These are phyloP conservation scores for Fusarium albidum DNA, from an alignment of 2,329 filamentous ascomycete genomes.

Conservation along the genomic window DNA sequence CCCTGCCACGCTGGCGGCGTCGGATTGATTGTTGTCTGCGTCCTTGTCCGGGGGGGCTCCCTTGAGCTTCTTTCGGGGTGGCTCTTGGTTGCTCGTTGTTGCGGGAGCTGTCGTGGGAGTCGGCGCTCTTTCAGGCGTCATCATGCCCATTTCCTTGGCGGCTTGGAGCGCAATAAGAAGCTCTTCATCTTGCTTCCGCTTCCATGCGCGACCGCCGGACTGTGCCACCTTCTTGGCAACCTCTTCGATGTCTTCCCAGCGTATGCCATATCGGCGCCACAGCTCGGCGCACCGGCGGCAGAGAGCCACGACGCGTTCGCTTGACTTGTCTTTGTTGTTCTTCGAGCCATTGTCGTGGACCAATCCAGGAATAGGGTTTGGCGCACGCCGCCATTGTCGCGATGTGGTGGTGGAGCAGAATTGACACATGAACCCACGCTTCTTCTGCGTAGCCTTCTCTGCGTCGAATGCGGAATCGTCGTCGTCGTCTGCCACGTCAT, in stretches of 20 bases:
- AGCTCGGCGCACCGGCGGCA: conserved; percentile 91
- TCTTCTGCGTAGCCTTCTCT: conserved; percentile 80
- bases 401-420: conserved; percentile 85
- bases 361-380: conserved; percentile 76
- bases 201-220: conserved; percentile 82
- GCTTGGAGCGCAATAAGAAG: conserved; percentile 76
- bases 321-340: conserved; percentile 76
- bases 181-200: conserved; percentile 91
- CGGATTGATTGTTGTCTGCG: conserved; percentile 54
- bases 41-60: conserved; percentile 60
- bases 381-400: conserved; percentile 90
- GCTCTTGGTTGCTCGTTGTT: conserved; percentile 52
- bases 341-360: conserved; percentile 68
- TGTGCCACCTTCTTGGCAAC: conserved; percentile 86
- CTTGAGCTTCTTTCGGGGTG: conserved; percentile 73
- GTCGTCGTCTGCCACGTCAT: conserved; percentile 89
- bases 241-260: conserved; percentile 94
- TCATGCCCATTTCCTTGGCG: conserved; percentile 66
- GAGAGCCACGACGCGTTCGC: conserved; percentile 79
- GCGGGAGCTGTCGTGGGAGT: conserved; percentile 41
- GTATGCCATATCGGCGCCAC: conserved; percentile 95
- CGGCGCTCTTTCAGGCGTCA: conserved; percentile 54
- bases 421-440: conserved; percentile 90
- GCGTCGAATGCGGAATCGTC: conserved; percentile 97
- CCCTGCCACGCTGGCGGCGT: conserved; percentile 53